Evolutionary conservation across 2,329 filamentous ascomycete species (phyloP).

Genomic region (Diaporthe nobilis): DNA sequence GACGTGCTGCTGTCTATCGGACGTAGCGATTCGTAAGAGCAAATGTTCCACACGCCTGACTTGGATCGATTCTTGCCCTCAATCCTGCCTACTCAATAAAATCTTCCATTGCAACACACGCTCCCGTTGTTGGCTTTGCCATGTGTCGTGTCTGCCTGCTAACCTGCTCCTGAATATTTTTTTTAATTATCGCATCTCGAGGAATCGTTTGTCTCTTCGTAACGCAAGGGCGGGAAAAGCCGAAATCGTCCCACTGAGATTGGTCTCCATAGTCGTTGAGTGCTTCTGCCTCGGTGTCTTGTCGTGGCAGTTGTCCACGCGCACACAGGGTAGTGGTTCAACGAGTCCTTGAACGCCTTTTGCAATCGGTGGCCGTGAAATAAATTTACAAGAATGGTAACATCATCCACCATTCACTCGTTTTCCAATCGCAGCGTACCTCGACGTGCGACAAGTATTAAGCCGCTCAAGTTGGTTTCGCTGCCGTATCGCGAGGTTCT

Average conservation of each 20-base stretch:
- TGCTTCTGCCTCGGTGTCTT: slow-evolving; percentile 15
- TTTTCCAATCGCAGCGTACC: slow-evolving; percentile 34
- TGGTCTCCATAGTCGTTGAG: background rate
- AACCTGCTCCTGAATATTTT: slow-evolving; percentile 13
- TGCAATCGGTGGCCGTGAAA: slow-evolving; percentile 34
- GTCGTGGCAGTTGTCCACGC: background rate
- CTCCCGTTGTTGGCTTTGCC: slow-evolving; percentile 17
- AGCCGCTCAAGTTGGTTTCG: background rate
- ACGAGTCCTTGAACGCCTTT: slow-evolving; percentile 35
- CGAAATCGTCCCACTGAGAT: slow-evolving; percentile 3
- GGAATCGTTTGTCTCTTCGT: slow-evolving; percentile 21
- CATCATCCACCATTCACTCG: slow-evolving; percentile 12
- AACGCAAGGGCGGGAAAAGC: background rate
- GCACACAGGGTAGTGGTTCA: slow-evolving; percentile 11
- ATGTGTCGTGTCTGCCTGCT: slow-evolving; percentile 4
- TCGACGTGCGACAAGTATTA: background rate
- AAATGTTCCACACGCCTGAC: slow-evolving; percentile 32
- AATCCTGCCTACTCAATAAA: slow-evolving; percentile 14
- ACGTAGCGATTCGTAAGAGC: slow-evolving; percentile 35
- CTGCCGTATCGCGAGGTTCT: background rate
- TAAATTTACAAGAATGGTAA: slow-evolving; percentile 42
- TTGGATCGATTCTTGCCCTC: slow-evolving; percentile 8
- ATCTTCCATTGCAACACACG: slow-evolving; percentile 23
- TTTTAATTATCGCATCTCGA: slow-evolving; percentile 25
- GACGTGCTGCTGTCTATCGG: slow-evolving; percentile 33